phyloP scores from a whole-genome alignment of 306 rosid genomes.

The Glycine tomentella region DNA sequence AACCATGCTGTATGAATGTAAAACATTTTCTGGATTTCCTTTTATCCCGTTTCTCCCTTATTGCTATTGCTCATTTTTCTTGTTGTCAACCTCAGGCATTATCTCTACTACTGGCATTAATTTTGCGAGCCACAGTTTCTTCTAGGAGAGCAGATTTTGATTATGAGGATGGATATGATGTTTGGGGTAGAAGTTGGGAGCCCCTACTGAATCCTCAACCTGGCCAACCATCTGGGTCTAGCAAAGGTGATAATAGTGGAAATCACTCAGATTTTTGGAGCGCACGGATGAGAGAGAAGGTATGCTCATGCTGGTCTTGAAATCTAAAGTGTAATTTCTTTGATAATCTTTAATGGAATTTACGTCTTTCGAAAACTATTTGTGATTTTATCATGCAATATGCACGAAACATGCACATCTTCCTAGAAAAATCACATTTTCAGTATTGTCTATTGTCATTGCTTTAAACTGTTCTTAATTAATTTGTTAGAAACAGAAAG shows the following conservation, averaged over 20 bases:
- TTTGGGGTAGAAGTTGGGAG: slow-evolving; percentile 69
- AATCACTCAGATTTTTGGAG: slow-evolving; percentile 81
- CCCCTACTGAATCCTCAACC: slow-evolving; percentile 70
- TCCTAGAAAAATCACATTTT: slow-evolving; percentile 3
- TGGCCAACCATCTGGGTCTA: slow-evolving; percentile 65
- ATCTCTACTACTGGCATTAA: slow-evolving; percentile 74
- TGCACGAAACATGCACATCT: not conserved
- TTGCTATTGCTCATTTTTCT: slow-evolving; percentile 41
- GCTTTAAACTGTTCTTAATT: slow-evolving; percentile 23
- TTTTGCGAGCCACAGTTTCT: slow-evolving; percentile 79
- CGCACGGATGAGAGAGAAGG: slow-evolving; percentile 87
- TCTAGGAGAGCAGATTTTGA: slow-evolving; percentile 58
- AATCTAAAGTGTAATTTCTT: slow-evolving; percentile 28
- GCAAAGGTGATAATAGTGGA: slow-evolving; percentile 62
- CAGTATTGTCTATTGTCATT: slow-evolving; percentile 1
- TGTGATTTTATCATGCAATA: not conserved
- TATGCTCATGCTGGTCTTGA: slow-evolving; percentile 44
- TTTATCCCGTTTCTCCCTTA: slow-evolving; percentile 20
- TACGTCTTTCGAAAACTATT: too few relatives aligned
- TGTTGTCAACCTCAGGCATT: slow-evolving; percentile 63
- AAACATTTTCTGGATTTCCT: slow-evolving; percentile 17
- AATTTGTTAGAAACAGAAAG: slow-evolving; percentile 11
- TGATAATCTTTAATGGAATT: too few relatives aligned
- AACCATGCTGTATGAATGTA: slow-evolving; percentile 30
- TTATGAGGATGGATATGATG: slow-evolving; percentile 60